Conservation (phyloP, 257 asterid species). For the Gentiana macrophylla region DNA sequence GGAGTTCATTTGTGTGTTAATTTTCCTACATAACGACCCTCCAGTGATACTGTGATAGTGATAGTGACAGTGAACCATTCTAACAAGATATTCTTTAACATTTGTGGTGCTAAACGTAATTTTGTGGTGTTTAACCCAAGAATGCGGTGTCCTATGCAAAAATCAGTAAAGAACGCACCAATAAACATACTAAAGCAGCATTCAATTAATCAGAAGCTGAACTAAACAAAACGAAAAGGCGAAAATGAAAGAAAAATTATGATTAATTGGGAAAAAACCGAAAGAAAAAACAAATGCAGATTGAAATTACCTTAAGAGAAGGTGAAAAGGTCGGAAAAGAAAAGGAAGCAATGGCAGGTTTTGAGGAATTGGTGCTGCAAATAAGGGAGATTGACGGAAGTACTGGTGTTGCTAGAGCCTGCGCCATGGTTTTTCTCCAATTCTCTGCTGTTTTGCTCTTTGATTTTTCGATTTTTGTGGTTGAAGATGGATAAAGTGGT, state of each 20-base stretch:
- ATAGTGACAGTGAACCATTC: too few relatives aligned
- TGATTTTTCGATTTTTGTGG: too few relatives aligned
- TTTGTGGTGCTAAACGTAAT: too few relatives aligned
- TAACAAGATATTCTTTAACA: too few relatives aligned
- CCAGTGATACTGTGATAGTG: too few relatives aligned
- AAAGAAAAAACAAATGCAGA: neutral
- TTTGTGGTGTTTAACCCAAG: too few relatives aligned
- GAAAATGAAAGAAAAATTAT: neutral
- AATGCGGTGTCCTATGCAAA: too few relatives aligned
- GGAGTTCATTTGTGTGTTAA: too few relatives aligned
- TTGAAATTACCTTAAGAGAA: constrained; percentile 43
- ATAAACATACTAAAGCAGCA: neutral
- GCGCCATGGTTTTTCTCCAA: constrained; percentile 39
- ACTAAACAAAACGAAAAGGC: neutral
- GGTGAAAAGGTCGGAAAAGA: constrained; percentile 29
- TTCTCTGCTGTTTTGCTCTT: neutral
- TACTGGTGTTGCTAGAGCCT: constrained; percentile 55
- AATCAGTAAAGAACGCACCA: neutral
- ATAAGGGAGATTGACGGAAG: constrained; percentile 58
- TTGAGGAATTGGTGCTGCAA: constrained; percentile 32
- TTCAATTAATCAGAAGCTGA: neutral
- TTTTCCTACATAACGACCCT: too few relatives aligned
- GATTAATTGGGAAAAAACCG: too few relatives aligned
- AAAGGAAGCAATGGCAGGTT: constrained; percentile 23
- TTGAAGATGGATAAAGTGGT: neutral